phyloP scores from a whole-genome alignment of 78 protist species.

The Bigelowiella natans region DNA sequence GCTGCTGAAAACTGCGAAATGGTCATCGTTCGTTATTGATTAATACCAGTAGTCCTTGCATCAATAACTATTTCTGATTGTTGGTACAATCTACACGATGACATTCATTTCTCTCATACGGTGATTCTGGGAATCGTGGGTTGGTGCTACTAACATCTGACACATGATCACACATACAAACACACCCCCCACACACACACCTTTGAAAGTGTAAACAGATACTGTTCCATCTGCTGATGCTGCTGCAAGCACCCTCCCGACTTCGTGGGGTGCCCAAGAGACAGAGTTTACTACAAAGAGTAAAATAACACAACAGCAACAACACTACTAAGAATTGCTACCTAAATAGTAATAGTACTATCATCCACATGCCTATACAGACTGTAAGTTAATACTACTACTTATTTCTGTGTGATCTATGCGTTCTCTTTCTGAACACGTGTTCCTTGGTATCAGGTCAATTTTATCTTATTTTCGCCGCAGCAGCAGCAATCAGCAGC shows the following conservation, averaged over 20 bases:
- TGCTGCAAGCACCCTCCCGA: background rate
- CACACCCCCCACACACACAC: background rate
- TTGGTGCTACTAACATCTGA: background rate
- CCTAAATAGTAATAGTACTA: background rate
- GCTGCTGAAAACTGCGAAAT: too few species aligned
- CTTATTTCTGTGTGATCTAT: background rate
- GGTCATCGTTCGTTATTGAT: too few species aligned
- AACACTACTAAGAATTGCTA: background rate
- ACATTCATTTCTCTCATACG: background rate
- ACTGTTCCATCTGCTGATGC: background rate
- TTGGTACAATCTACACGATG: background rate
- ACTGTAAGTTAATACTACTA: background rate
- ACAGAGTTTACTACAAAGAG: background rate
- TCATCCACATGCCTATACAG: background rate
- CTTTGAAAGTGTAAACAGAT: background rate
- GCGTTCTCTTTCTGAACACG: background rate
- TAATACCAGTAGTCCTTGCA: background rate
- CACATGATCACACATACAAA: background rate
- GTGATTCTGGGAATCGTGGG: background rate
- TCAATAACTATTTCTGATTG: background rate
- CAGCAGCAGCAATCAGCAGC: background rate
- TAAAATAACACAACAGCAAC: background rate
- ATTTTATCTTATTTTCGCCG: background rate
- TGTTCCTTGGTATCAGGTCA: background rate
- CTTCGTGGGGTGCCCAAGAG: background rate